Percentiles rank a stretch among this genome's conserved stretches.
Conservation (phyloP, 1,284 basidiomycete genomes). For the Rhodotorula sp. region DNA sequence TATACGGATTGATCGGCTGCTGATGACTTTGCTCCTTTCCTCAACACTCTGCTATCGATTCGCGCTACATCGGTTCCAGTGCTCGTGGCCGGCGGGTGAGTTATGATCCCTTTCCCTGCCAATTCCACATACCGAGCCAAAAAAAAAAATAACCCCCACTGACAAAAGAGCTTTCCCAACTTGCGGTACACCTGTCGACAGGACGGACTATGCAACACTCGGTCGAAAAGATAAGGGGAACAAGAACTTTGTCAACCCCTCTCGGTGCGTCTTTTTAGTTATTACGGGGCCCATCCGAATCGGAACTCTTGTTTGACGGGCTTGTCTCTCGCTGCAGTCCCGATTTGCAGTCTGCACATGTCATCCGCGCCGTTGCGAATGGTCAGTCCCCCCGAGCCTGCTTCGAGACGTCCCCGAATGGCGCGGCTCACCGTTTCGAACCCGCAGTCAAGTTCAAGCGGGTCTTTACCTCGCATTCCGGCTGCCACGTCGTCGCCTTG, state of each 20-base stretch:
- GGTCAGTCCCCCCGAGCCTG: conserved; percentile 51
- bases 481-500: conserved; percentile 71
- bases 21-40: neutral
- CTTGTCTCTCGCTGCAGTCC: conserved; percentile 51
- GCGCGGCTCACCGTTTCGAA: neutral
- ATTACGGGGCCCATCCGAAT: no score
- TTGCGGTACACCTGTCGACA: conserved; percentile 1
- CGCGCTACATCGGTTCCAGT: conserved; percentile 10
- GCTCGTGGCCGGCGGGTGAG: conserved; percentile 38
- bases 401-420: conserved; percentile 11
- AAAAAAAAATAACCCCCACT: no score
- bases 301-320: no score
- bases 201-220: conserved; percentile 39
- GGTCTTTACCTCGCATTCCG: conserved; percentile 68
- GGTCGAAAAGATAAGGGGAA: conserved; percentile 38
- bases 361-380: conserved; percentile 80
- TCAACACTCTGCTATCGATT: neutral
- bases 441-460: conserved; percentile 57
- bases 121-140: neutral
- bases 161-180: neutral
- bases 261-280: no score
- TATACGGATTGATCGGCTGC: neutral
- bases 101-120: neutral
- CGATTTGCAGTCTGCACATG: conserved; percentile 79
- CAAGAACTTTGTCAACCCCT: conserved; percentile 20